Base-by-base conservation (phyloP, 805 yeast genomes). In the Blastobotrys parvus region DNA sequence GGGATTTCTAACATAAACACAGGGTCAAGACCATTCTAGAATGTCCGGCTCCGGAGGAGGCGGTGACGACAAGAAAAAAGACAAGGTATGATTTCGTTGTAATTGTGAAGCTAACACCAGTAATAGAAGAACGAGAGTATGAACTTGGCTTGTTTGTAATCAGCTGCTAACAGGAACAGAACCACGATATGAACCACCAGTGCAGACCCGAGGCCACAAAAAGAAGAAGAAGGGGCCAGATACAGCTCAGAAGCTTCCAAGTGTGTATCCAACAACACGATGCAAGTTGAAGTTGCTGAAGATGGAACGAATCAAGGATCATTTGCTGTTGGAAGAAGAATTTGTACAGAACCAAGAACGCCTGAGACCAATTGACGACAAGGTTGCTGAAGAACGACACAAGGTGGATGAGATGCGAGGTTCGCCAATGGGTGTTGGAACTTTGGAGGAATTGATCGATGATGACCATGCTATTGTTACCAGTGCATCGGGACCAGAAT, bases 401-500 rank as follows among this genome's bases (percentile, higher is more conserved):
- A 88, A 89, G 63, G 82, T 92, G 45, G 97, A 92, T 60, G 97
- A 89, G 54, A 75, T 92, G 58, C 80, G 98, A 64, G 98, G 98
- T 4, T 79, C 86, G 35, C 98, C 98, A 44, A 82, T 92, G 84
- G 82, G 95, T 33, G 83, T 92, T 48, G 98, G 98, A 39, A 88
- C 96, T 2, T 72, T 92, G 57, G 98, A 92, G 62, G 98, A 92
- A 68, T 86, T 92, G 48, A 86, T 92, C 54, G 98, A 92, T 60
- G 98, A 92, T 64, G 98, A 92, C 61, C 98, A 92, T 65, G 98
- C 98, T 16, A 92, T 92, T 69, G 97, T 92, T 36, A 87, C 96
- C 38, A 80, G 94, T 42, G 80, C 94, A 4, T 87, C 95, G 10
- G 97, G 97, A 18, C 95, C 97, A 4, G 98, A 92, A 66, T 92